phyloP scores from a whole-genome alignment of 2,329 filamentous ascomycete species.

The Aureobasidium sp. region DNA sequence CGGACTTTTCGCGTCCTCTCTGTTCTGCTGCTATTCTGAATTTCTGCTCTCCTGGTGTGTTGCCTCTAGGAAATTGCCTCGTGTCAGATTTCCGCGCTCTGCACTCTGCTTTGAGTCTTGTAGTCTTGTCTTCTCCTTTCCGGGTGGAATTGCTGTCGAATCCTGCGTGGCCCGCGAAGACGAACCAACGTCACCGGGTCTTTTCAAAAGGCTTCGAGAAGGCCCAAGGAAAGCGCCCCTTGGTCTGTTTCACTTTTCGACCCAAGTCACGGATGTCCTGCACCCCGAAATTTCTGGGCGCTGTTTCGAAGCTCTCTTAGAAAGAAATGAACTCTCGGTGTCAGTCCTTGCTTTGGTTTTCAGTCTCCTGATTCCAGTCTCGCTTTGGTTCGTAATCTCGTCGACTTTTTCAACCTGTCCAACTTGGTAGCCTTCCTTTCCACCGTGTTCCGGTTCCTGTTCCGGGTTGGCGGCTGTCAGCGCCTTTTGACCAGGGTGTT shows the following conservation, averaged over 20 bases:
- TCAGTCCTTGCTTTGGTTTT: background rate
- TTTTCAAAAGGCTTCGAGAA: constrained; percentile 10
- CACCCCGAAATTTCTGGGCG: constrained; percentile 7
- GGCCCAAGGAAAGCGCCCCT: constrained; percentile 7
- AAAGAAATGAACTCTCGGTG: constrained; percentile 3
- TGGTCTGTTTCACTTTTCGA: constrained; percentile 13
- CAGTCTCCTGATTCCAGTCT: background rate
- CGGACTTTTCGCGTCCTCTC: background rate
- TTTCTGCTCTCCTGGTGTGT: constrained; percentile 9
- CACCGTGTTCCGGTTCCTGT: background rate
- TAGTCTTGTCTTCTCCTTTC: background rate
- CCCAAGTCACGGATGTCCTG: constrained; percentile 11
- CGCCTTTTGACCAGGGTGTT: background rate
- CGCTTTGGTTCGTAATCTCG: constrained; percentile 7
- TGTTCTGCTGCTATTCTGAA: constrained; percentile 3
- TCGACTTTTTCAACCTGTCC: background rate
- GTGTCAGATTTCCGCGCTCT: constrained; percentile 5
- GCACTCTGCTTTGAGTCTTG: background rate
- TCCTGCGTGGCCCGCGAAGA: background rate
- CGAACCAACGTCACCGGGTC: constrained; percentile 4
- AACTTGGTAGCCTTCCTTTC: background rate
- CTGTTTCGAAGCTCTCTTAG: constrained; percentile 10
- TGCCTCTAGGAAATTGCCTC: constrained; percentile 13
- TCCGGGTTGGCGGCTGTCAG: background rate
- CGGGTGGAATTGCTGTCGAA: background rate